Conservation (phyloP, 1,284 basidiomycete species). For the Sphaerobolus stellatus region DNA sequence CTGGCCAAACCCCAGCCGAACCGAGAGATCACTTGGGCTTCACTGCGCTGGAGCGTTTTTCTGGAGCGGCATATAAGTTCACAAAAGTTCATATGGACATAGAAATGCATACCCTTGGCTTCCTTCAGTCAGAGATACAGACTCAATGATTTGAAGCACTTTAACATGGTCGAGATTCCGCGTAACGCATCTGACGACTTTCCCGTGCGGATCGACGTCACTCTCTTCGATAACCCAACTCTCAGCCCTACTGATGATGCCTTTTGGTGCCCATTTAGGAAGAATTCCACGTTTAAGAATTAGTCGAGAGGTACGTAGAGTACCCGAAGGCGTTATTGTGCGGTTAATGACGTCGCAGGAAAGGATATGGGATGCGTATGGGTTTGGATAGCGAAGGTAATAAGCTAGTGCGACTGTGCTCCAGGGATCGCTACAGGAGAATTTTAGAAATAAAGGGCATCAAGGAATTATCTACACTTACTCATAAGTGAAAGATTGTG, state of each 20-base stretch:
- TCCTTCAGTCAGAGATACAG: constrained; percentile 59
- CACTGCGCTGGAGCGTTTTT: constrained; percentile 72
- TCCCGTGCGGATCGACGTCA: constrained; percentile 78
- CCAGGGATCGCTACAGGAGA: constrained; percentile 73
- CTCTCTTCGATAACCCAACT: constrained; percentile 91
- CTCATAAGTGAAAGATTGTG: constrained; percentile 80
- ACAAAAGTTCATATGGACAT: not conserved
- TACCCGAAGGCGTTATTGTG: constrained; percentile 65
- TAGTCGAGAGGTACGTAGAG: constrained; percentile 85
- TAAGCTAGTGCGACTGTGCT: constrained; percentile 90
- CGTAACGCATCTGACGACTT: constrained; percentile 67
- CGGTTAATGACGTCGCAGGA: constrained; percentile 94
- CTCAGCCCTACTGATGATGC: constrained; percentile 72
- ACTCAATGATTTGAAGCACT: constrained; percentile 79
- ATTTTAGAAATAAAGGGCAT: not conserved
- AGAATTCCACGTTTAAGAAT: constrained; percentile 90
- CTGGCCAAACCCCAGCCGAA: constrained; percentile 84
- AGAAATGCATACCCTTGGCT: constrained; percentile 56
- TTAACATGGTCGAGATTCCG: constrained; percentile 84
- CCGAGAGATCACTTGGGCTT: constrained; percentile 71
- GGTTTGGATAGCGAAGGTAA: constrained; percentile 96
- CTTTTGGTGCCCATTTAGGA: constrained; percentile 87
- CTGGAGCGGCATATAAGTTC: constrained; percentile 33
- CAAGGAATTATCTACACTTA: constrained; percentile 37
- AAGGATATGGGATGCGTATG: constrained; percentile 90